Base-by-base conservation (phyloP, 1,284 basidiomycete species). In the Trichosporon ovoides region DNA sequence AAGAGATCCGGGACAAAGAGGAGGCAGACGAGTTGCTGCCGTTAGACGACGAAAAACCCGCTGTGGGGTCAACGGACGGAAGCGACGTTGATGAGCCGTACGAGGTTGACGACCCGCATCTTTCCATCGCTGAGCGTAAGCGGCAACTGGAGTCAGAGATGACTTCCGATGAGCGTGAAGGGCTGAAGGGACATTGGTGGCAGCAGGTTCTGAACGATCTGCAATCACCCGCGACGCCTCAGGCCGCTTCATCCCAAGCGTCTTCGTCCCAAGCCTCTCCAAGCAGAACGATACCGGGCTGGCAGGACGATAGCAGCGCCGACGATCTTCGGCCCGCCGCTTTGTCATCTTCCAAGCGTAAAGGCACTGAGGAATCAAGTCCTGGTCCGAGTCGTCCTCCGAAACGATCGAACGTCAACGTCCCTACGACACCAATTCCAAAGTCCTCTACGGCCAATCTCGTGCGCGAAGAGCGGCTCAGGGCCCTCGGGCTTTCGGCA, bases 91-190 rank as follows among this genome's bases (percentile, higher is more conserved):
- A 22, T 16, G 37, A 57, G 20, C 33, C 48, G 24, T 49, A 56
- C 22, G 58, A 62, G 33, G 53, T 66, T 14, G 55, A 52, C 0
- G 74, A 76, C 60, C 74, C 72, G 0, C 69, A 70, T 46, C 56
- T 70, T 1, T 52, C 59, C 0, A 37, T 61, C 0, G 65, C 67
- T 36, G 66, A 68, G 20, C 57, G 72, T 12, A 66, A 58, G 48
- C 60, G 48, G 31, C 68, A 74, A 56, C 70, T 74, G 65, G 73
- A 74, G 38, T 58, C 59, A 7, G 72, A 73, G 38, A 71, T 72
- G 72, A 58, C 63, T n/a, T 66, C 68, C 2, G 64, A 65, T 12
- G 74, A 74, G 59, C 63, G 55, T 40, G 60, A 65, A 11, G 62
- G 53, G 3, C 58, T 74, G 9, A 52, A 70, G 52, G 68, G 67